phyloP scores from a whole-genome alignment of 2,329 filamentous ascomycete species.

The Mycosphaerella sp. region DNA sequence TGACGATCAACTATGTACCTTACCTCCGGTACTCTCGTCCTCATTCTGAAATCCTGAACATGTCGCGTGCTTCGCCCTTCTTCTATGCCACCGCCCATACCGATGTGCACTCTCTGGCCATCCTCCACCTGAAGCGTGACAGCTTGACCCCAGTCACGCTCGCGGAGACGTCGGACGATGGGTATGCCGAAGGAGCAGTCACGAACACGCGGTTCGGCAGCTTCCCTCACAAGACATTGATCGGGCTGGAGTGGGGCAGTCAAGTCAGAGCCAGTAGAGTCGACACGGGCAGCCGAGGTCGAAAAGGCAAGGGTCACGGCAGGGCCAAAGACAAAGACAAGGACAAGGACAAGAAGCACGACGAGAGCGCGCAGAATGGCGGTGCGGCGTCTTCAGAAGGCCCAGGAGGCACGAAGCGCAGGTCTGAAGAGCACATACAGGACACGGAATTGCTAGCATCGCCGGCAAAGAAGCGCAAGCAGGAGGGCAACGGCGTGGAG shows the following conservation, averaged over 20 bases:
- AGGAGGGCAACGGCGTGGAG: slow-evolving; percentile 2
- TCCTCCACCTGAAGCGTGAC: slow-evolving; percentile 85
- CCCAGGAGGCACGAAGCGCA: neutral
- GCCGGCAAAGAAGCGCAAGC: slow-evolving; percentile 33
- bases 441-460: slow-evolving; percentile 11
- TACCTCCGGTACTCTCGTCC: no score
- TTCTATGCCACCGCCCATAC: slow-evolving; percentile 56
- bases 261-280: slow-evolving; percentile 41
- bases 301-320: no score
- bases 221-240: slow-evolving; percentile 43
- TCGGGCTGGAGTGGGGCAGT: no score
- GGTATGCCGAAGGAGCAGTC: slow-evolving; percentile 42
- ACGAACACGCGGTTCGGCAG: slow-evolving; percentile 93
- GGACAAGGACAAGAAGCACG: slow-evolving; percentile 48
- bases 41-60: slow-evolving; percentile 3
- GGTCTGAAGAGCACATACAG: slow-evolving; percentile 40
- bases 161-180: slow-evolving; percentile 36
- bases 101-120: slow-evolving; percentile 61
- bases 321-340: no score
- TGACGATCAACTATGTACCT: neutral
- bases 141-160: slow-evolving; percentile 59
- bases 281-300: slow-evolving; percentile 68
- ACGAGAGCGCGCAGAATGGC: slow-evolving; percentile 23
- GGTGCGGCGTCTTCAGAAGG: neutral
- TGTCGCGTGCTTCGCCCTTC: slow-evolving; percentile 59